Evolutionary conservation across 1,139 yeast species (phyloP), one percentile per base, ranked within the genome.

Genomic region (Candida buenavistaensis): DNA sequence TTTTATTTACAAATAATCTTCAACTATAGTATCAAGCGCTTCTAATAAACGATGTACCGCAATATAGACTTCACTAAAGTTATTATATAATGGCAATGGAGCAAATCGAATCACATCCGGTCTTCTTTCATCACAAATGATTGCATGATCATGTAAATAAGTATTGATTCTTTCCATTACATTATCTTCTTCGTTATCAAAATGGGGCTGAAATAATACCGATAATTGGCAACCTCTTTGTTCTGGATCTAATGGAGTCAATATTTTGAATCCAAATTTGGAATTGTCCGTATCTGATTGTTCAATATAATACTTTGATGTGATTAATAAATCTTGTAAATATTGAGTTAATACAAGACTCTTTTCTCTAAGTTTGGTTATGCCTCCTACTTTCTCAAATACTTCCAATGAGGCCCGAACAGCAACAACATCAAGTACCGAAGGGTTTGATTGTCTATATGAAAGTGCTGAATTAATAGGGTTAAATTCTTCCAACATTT

Each of bases 381-480:
- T 70, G 0, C 95, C 94, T 3, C 94, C 95, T 24, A 73, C 78
- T 41, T 62, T 50, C 14, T 68, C 51, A 47, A 87, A 78, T 2
- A 85, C 45, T 45, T 82, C 78, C 24, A 90, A 63, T 0, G 95
- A 80, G 7, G 84, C 71, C 30, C 72, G 70, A 25, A 89, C 56
- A 1, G 95, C 72, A 2, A 84, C 95, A 10, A 82, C 83, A 55
- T 86, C 95, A 34, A 88, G 59, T 2, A 88, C 96, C 35, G 90
- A 80, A 1, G 97, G 96, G 57, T 90, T 90, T n/a, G 95, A 85
- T 63, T 89, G 95, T 47, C 95, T 72, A 58, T 81, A 90, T 0
- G 96, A 94, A 16, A 85, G 68, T 0, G 97, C 97, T 16, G 94
- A 84, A 9, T 72, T 66, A 21, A 85, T 82, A 0, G 96, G 96